phyloP scores from a whole-genome alignment of 2,329 filamentous ascomycete genomes.

The Verticillium isaacii region DNA sequence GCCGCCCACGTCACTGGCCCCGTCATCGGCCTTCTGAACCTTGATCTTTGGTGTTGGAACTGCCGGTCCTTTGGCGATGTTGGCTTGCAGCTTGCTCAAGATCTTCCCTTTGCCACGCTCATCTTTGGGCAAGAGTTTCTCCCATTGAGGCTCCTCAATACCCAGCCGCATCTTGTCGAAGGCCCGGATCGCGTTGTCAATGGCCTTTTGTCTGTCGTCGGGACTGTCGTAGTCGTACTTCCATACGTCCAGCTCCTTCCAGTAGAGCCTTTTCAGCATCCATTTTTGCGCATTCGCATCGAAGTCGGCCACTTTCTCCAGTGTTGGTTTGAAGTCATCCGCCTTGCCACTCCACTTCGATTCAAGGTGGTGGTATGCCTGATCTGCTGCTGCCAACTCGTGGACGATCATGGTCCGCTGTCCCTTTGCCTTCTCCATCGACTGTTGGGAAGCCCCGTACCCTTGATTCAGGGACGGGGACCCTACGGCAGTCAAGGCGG shows the following conservation, averaged over 20 bases:
- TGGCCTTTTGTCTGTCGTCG: conserved; percentile 52
- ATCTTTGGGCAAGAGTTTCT: conserved; percentile 51
- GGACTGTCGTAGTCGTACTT: conserved; percentile 51
- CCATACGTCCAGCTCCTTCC: conserved; percentile 62
- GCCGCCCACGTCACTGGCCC: conserved; percentile 24
- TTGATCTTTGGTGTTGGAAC: conserved; percentile 43
- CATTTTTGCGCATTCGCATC: conserved; percentile 45
- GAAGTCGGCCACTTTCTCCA: conserved; percentile 56
- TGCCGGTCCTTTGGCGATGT: conserved; percentile 47
- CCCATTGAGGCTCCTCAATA: conserved; percentile 54
- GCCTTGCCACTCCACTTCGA: conserved; percentile 46
- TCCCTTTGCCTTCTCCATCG: conserved; percentile 48
- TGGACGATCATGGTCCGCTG: conserved; percentile 52
- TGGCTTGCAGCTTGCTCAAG: conserved; percentile 57
- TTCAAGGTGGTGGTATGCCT: conserved; percentile 42
- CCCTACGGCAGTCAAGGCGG: conserved; percentile 46
- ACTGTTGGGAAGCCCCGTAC: conserved; percentile 45
- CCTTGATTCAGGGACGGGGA: conserved; percentile 49
- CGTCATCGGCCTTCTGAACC: conserved; percentile 45
- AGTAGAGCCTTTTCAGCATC: conserved; percentile 51
- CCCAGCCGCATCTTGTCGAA: conserved; percentile 57
- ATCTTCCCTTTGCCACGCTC: conserved; percentile 57
- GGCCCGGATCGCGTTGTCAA: conserved; percentile 55
- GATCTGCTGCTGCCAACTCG: conserved; percentile 52
- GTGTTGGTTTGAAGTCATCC: conserved; percentile 47